Percentiles rank a stretch among this genome's conserved stretches.
phyloP scores from a whole-genome alignment of 352 stramenopile species.

The Thalassiosira sp. region DNA sequence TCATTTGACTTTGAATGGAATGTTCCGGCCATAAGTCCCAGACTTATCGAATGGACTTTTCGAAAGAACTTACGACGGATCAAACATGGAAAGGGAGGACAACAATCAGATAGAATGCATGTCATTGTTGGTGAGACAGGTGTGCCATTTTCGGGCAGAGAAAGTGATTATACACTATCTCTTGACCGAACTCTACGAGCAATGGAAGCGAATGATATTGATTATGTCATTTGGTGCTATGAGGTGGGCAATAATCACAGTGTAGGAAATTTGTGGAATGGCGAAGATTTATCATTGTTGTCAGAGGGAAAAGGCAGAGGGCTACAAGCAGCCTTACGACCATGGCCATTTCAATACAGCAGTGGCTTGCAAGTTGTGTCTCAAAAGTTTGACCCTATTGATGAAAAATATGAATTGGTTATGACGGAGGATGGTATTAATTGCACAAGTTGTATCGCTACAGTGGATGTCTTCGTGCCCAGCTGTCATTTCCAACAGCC shows the following conservation, averaged over 20 bases:
- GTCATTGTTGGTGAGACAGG: slow-evolving; percentile 54
- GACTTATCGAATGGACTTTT: slow-evolving; percentile 20
- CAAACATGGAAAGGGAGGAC: neutral
- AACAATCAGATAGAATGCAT: neutral
- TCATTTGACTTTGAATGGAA: neutral
- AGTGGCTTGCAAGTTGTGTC: neutral
- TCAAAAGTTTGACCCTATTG: neutral
- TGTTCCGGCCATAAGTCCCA: slow-evolving; percentile 8
- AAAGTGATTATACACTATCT: slow-evolving; percentile 16
- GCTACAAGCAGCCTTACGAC: neutral
- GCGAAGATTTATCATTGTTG: slow-evolving; percentile 50
- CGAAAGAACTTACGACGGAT: neutral
- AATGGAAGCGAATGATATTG: slow-evolving; percentile 84
- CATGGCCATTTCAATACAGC: neutral
- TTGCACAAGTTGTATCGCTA: neutral
- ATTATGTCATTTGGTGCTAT: slow-evolving; percentile 91
- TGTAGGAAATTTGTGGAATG: slow-evolving; percentile 60
- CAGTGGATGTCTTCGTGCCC: neutral
- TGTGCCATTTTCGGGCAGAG: slow-evolving; percentile 33
- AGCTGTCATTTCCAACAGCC: neutral
- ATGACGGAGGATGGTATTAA: neutral
- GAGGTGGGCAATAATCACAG: slow-evolving; percentile 54
- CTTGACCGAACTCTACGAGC: slow-evolving; percentile 84
- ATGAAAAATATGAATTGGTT: neutral
- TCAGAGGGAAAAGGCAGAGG: neutral